Base-by-base conservation (phyloP, 768 basidiomycete species). In the Hydnomerulius pinastri region DNA sequence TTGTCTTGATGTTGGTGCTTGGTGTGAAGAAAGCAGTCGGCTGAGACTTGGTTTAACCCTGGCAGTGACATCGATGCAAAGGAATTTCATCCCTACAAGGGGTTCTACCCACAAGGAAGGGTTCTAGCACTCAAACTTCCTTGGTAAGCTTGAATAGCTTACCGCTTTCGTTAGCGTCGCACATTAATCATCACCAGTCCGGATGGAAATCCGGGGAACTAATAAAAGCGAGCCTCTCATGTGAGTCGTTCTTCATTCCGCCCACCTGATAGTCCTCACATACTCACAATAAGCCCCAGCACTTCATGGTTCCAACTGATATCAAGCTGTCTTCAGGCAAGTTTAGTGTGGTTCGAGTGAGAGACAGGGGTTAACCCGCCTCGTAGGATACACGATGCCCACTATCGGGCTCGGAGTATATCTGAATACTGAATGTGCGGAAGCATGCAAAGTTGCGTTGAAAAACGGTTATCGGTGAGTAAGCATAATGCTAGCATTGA, bases 401-500 rank as follows among this genome's bases (percentile, higher is more conserved):
- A 43, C 41, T 36, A 18, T 56, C 9, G 55, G 55, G 30, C 51
- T 56, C 21, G 55, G 55, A 30, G 55, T 56, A 27, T 54, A 48
- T 18, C n/a, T 37, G 35, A 54, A 54, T 11, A 23, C 21, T 5
- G 38, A 52, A 24, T 54, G 40, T 28, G 47, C 53, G 10, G 44
- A 56, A 38, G 33, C 47, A 39, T 54, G 46, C n/a, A 24, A 10
- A 12, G 47, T 49, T 37, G 55, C 55, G 27, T 15, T 56, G 28
- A 12, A 45, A 25, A 46, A 46, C 27, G 54, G 42, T 6, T 56
- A 56, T 18, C 45, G 46, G 55, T 53, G 6, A 6, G 36, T 37
- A 27, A 8, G 13, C 12, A 29, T 32, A n/a, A 39, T 15, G 10
- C 18, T 28, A 17, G 23, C 13, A 23, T 21, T 24, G 27, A 48